These are phyloP conservation scores for Salix udensis DNA, from an alignment of 345 rosid genomes.

Conservation along the genomic window DNA sequence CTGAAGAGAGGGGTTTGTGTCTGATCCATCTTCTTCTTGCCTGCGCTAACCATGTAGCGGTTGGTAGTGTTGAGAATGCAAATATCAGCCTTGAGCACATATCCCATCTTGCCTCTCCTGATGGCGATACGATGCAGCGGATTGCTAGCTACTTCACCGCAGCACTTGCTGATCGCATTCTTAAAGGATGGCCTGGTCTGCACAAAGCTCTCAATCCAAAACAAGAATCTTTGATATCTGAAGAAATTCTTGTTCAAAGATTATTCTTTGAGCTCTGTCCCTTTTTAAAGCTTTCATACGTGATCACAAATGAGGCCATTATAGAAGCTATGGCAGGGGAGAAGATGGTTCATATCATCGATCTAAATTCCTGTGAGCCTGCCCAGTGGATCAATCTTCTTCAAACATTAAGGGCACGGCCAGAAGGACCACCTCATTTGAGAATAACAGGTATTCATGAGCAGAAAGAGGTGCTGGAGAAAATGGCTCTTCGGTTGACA, in stretches of 20 bases:
- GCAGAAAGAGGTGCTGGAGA: conserved; percentile 58
- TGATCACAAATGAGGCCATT: conserved; percentile 66
- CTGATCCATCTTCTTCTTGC: conserved; percentile 51
- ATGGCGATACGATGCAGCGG: conserved; percentile 70
- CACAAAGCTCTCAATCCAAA: conserved; percentile 71
- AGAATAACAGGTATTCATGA: conserved; percentile 68
- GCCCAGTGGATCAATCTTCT: conserved; percentile 72
- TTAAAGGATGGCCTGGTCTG: conserved; percentile 66
- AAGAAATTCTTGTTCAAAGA: conserved; percentile 49
- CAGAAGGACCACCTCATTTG: conserved; percentile 71
- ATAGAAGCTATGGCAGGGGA: conserved; percentile 71
- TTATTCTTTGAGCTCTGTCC: conserved; percentile 72
- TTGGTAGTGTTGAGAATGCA: conserved; percentile 60
- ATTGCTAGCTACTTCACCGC: conserved; percentile 73
- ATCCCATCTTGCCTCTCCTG: conserved; percentile 61
- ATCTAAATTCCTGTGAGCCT: conserved; percentile 57
- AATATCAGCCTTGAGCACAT: conserved; percentile 56
- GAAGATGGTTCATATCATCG: conserved; percentile 71
- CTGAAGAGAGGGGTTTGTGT: conserved; percentile 65
- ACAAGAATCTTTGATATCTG: conserved; percentile 35
- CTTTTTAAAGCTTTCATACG: conserved; percentile 53
- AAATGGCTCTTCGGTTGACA: conserved; percentile 51
- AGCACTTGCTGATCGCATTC: conserved; percentile 62
- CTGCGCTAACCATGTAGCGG: conserved; percentile 63
- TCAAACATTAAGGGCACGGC: conserved; percentile 49